A percentile compares a stretch with the other conserved stretches of the same genome.
These are phyloP conservation scores for Musa balbisiana DNA, from an alignment of 202 grass and related monocot species.

Conservation along the genomic window DNA sequence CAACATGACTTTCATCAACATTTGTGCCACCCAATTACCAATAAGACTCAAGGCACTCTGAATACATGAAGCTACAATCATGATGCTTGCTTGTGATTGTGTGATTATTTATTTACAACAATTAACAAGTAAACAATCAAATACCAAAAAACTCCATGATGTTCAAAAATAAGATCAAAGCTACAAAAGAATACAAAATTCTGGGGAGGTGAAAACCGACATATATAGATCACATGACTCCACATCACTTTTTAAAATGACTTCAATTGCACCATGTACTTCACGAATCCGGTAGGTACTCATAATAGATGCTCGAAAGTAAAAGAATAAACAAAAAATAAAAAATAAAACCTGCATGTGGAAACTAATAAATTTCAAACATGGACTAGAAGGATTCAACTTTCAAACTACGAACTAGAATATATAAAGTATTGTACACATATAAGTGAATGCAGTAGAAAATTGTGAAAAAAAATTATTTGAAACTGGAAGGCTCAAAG, in stretches of 20 bases:
- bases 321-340: constrained; percentile 2
- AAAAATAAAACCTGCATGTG: no score
- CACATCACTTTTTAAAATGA: not conserved
- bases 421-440: constrained; percentile 1
- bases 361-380: constrained; percentile 6
- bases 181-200: not conserved
- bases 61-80: no score
- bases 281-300: not conserved
- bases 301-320: not conserved
- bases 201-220: no score
- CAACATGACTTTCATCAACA: no score
- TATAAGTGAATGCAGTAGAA: constrained; percentile 1
- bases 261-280: not conserved
- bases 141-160: not conserved
- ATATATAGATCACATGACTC: not conserved
- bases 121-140: not conserved
- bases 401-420: not conserved
- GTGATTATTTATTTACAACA: no score
- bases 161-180: not conserved
- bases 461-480: not conserved
- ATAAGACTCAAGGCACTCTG: no score
- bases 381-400: constrained; percentile 8
- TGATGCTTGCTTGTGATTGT: no score
- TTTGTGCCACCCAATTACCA: no score
- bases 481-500: not conserved